phyloP scores from a whole-genome alignment of 345 rosid genomes.

The Eucalyptus rudis region DNA sequence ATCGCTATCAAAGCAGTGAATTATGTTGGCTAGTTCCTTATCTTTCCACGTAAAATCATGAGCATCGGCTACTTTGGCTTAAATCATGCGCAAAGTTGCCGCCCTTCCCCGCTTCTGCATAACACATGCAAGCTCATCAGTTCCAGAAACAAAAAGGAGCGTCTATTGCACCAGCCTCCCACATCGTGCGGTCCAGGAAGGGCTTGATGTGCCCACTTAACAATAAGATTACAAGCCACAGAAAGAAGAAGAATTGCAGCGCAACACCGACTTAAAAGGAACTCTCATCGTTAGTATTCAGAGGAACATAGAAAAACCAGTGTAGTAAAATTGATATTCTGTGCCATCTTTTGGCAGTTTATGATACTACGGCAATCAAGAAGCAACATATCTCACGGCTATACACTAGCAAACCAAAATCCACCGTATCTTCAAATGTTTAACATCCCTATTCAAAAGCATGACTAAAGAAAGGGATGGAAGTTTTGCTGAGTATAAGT shows the following conservation, averaged over 20 bases:
- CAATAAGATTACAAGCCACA: not conserved
- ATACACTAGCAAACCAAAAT: not conserved
- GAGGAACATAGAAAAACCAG: not conserved
- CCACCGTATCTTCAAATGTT: not conserved
- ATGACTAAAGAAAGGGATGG: not conserved
- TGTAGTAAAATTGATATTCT: not conserved
- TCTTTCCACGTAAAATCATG: conserved; percentile 75
- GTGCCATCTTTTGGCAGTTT: not conserved
- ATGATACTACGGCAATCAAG: not conserved
- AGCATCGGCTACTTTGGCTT: conserved; percentile 29
- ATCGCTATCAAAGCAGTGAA: no score
- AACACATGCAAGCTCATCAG: not conserved
- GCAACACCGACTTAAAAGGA: not conserved
- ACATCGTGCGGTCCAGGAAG: no score
- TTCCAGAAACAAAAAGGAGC: no score
- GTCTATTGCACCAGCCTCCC: no score
- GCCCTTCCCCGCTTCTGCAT: conserved; percentile 55
- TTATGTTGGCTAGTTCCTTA: conserved; percentile 8
- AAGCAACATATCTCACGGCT: not conserved
- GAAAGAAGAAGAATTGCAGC: not conserved
- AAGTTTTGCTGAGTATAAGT: not conserved
- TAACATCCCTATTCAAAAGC: not conserved
- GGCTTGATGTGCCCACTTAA: not conserved
- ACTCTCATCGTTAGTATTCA: not conserved
- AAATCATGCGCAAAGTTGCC: conserved; percentile 36